Base-by-base conservation (phyloP, 148 eudicot genomes). In the Chenopodium formosanum region DNA sequence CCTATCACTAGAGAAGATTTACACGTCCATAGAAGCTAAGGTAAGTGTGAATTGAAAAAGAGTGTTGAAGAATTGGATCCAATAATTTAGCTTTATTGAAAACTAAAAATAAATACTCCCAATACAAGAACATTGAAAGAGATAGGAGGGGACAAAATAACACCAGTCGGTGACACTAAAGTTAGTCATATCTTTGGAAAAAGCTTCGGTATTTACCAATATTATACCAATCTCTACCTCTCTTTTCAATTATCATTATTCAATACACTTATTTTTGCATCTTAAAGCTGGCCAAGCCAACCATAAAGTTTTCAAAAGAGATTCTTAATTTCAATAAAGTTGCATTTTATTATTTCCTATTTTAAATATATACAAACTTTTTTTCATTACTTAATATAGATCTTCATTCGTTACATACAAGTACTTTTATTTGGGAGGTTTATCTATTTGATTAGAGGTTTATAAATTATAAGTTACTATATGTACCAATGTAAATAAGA, bases 101-200 rank as follows among this genome's bases (percentile, higher is more conserved):
- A 4, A n/a, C 13, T 5, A 52, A 52, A 14, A n/a, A 46, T 31
- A 64, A 65, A 74, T 13, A 20, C 74, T 13, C 23, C 75, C 75
- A 72, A 72, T 46, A 72, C 53, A 32, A 56, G 79, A 32, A 17
- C 22, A 74, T 27, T 67, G 74, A 81, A 66, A 46, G 73, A 66
- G 83, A 76, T 67, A 67, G 75, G 73, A 78, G 80, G 84, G 47
- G 75, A 47, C 76, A 76, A 25, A 53, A 58, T 11, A 82, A 25
- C 25, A 82, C 7, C 27, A 84, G 83, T 86, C 85, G 82, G 86
- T 80, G 81, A 82, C 74, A 83, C 73, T 74, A 86, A 88, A 82
- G 84, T 73, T 60, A 23, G 71, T 79, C 82, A 46, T 66, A 48
- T 85, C 84, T 85, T 83, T 78, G 81, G 77, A 85, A 86, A 86